These are phyloP conservation scores for Hibiscus trionum DNA, from an alignment of 345 rosid species.

Conservation along the genomic window DNA sequence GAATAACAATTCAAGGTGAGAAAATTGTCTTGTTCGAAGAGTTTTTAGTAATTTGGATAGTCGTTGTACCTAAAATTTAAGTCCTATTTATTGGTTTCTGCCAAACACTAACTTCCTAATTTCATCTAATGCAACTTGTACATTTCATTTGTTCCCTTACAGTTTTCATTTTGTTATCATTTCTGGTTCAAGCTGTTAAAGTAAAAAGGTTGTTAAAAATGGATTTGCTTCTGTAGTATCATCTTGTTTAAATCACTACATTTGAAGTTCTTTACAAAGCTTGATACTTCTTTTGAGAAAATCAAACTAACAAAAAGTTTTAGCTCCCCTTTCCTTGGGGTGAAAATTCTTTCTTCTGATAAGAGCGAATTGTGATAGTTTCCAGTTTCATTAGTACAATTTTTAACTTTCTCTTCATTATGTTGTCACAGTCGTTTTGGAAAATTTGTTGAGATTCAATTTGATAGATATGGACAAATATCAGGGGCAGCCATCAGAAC, in stretches of 20 bases:
- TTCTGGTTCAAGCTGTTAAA: background rate
- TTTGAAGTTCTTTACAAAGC: background rate
- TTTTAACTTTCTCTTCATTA: conserved; percentile 7
- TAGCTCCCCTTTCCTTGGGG: background rate
- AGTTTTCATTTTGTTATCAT: background rate
- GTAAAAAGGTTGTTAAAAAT: background rate
- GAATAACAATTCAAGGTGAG: conserved; percentile 86
- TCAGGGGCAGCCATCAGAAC: conserved; percentile 95
- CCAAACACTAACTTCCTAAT: conserved; percentile 7
- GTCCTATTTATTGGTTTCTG: background rate
- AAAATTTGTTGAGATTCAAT: conserved; percentile 91
- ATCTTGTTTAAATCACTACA: background rate
- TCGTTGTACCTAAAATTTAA: background rate
- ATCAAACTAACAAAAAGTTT: background rate
- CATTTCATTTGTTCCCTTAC: conserved; percentile 4
- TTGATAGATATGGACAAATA: conserved; percentile 67
- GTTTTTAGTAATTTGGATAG: background rate
- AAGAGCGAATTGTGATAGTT: conserved; percentile 1
- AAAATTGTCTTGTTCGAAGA: conserved; percentile 1
- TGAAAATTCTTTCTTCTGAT: background rate
- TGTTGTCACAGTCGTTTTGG: conserved; percentile 71
- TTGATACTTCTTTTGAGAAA: background rate
- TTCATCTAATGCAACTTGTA: conserved; percentile 2
- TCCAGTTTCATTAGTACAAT: conserved; percentile 4
- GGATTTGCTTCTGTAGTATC: background rate